A percentile compares a stretch with the other conserved stretches of the same genome.
phyloP scores from a whole-genome alignment of 371 early-diverging fungal species.

The Mucor velutinosus region DNA sequence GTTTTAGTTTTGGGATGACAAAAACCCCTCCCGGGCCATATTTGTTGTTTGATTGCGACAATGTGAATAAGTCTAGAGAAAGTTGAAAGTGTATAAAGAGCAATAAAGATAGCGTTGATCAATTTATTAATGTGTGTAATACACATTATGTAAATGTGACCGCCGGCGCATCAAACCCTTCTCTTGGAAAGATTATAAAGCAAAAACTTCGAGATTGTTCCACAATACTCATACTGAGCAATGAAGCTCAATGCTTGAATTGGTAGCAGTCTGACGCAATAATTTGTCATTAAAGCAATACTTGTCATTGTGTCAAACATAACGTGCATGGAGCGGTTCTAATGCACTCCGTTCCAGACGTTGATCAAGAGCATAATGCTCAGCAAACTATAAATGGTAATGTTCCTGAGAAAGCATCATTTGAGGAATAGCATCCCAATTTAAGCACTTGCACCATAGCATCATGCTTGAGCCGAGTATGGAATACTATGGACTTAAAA shows the following conservation, averaged over 20 bases:
- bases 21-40: conserved; percentile 49
- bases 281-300: no score
- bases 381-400: no score
- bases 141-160: neutral
- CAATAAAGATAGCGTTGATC: neutral
- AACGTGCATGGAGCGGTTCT: no score
- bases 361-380: no score
- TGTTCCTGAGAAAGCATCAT: no score
- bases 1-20: conserved; percentile 42
- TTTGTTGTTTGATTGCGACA: conserved; percentile 20
- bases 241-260: no score
- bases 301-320: no score
- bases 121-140: neutral
- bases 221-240: neutral
- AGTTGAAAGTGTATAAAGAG: neutral
- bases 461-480: no score
- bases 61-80: neutral
- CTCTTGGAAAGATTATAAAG: neutral
- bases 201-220: conserved; percentile 1
- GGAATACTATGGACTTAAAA: no score
- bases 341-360: no score
- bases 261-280: neutral
- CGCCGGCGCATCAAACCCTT: neutral
- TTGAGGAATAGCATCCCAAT: no score
- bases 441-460: no score